Base-by-base conservation (phyloP, 768 basidiomycete species). In the Russula brevipes region DNA sequence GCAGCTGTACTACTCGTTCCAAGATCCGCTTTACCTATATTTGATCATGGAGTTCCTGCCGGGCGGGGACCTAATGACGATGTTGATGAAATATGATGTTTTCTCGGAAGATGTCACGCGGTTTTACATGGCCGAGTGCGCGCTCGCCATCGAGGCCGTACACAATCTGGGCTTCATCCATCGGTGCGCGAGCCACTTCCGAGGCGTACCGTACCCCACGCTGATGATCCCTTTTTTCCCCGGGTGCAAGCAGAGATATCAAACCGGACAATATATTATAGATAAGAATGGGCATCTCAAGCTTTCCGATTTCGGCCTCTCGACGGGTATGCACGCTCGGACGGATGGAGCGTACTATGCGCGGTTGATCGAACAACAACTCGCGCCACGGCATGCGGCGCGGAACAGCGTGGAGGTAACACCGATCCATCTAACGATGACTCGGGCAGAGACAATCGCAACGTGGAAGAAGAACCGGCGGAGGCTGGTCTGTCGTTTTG, bases 41-140 rank as follows among this genome's bases (percentile, higher is more conserved):
- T 80, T 99, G 59, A 90, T 98, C 78, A 98, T 98, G 97, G 97
- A 98, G 76, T 99, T 96, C 76, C 80, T 99, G 55, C 95, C 96
- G 60, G 97, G 97, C 50, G 97, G 97, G 39, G 97, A 99, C 73
- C 80, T 98, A 64, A 98, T 99, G 97, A 97, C 95, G 7, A 98
- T 98, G 96, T 80, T 98, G 63, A 98, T 98, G 82, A 98, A 98
- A 76, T 98, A 98, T 75, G 97, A 98, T 72, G 96, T 95, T 1
- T 98, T 98, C 76, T 91, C 91, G 0, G 96, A 98, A 76, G 97
- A 98, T 69, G 96, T 98, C n/a, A 94, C 94, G 63, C 83, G 96
- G 58, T 98, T 98, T 74, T 98, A 99, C 76, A 94, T 99, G 72
- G 97, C 97, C 19, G 89, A 99, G 77, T 98, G 94, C 74, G 88